A percentile compares a stretch with the other conserved stretches of the same genome.
phyloP scores from a whole-genome alignment of 2,329 filamentous ascomycete genomes.

The Leptographium flavum region DNA sequence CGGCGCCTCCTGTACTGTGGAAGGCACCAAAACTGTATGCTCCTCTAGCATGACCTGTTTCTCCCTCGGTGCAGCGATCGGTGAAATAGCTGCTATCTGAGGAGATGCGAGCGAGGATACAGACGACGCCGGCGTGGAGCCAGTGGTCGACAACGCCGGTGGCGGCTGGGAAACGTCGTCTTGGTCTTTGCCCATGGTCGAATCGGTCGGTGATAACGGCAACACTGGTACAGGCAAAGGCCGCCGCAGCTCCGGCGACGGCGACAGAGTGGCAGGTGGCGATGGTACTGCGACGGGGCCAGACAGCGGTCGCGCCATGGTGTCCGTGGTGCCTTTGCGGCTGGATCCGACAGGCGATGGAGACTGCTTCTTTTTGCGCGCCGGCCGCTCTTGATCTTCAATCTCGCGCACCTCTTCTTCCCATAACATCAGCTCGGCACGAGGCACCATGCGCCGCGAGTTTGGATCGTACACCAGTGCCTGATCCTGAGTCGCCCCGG shows the following conservation, averaged over 20 bases:
- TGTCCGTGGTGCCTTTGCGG: too few species aligned
- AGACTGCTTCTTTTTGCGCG: conserved; percentile 26
- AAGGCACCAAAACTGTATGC: too few species aligned
- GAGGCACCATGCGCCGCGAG: conserved; percentile 46
- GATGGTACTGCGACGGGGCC: not conserved
- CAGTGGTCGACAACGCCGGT: conserved; percentile 4
- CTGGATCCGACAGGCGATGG: conserved; percentile 26
- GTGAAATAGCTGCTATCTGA: not conserved
- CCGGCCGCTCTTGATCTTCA: conserved; percentile 14
- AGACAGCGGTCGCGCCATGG: conserved; percentile 31
- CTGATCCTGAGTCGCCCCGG: conserved; percentile 20
- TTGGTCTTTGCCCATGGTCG: not conserved
- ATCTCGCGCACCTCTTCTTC: conserved; percentile 27
- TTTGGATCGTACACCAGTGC: conserved; percentile 50
- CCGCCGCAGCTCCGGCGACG: not conserved
- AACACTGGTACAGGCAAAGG: not conserved
- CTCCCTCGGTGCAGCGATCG: not conserved
- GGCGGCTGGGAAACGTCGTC: not conserved
- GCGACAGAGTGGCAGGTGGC: not conserved
- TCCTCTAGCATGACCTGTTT: too few species aligned
- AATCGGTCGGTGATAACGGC: not conserved
- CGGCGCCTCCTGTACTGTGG: too few species aligned
- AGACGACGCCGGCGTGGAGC: conserved; percentile 5
- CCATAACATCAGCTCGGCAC: conserved; percentile 25
- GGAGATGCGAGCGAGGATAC: conserved; percentile 1